A percentile compares a stretch with the other conserved stretches of the same genome.
Evolutionary conservation across 2,329 filamentous ascomycete genomes (phyloP).

Genomic region (Pyrenophora seminiperda): DNA sequence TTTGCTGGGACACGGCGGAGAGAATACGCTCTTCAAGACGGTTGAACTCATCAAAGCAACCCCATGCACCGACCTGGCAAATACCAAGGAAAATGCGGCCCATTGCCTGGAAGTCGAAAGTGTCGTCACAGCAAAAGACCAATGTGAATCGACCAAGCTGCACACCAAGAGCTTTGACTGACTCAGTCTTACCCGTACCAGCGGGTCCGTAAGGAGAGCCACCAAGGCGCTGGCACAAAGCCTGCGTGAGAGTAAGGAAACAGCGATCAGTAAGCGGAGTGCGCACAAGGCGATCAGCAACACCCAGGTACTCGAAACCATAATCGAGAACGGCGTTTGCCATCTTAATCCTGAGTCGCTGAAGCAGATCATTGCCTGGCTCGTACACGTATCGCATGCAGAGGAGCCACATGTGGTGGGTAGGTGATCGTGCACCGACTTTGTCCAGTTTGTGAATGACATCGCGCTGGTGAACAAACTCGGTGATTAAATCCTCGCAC

Average conservation of each 20-base stretch:
- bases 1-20: slow-evolving; percentile 97
- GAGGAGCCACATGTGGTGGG: slow-evolving; percentile 89
- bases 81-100: slow-evolving; percentile 99
- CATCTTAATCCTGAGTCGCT: slow-evolving; percentile 90
- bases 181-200: slow-evolving; percentile 98
- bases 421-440: slow-evolving; percentile 72
- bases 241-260: slow-evolving; percentile 96
- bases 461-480: slow-evolving; percentile 97
- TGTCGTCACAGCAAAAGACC: slow-evolving; percentile 99
- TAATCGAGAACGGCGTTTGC: slow-evolving; percentile 95
- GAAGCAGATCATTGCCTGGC: slow-evolving; percentile 76
- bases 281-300: slow-evolving; percentile 92
- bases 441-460: slow-evolving; percentile 84
- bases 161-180: slow-evolving; percentile 94
- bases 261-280: slow-evolving; percentile 97
- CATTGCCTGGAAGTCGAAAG: slow-evolving; percentile 99
- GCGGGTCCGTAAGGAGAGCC: slow-evolving; percentile 97
- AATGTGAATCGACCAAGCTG: slow-evolving; percentile 97
- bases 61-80: slow-evolving; percentile 98
- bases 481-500: slow-evolving; percentile 97
- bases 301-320: slow-evolving; percentile 96
- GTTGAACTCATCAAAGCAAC: slow-evolving; percentile 99
- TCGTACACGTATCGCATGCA: slow-evolving; percentile 97
- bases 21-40: slow-evolving; percentile 96
- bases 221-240: slow-evolving; percentile 89